Evolutionary conservation across 306 rosid genomes (phyloP).

Genomic region (Dalbergia cochinchinensis): DNA sequence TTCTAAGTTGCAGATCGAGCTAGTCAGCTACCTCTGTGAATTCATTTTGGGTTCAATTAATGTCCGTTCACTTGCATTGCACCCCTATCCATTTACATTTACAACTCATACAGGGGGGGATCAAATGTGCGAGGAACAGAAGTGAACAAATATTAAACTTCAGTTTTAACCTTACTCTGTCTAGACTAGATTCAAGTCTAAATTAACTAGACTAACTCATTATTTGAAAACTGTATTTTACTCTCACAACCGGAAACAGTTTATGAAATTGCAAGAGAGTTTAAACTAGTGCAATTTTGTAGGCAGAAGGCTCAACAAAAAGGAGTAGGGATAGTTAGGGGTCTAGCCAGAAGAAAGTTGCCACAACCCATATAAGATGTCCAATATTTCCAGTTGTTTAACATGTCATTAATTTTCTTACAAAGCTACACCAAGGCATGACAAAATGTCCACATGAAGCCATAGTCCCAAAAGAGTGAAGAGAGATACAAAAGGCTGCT

Average conservation of each 20-base stretch:
- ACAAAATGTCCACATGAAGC: conserved; percentile 49
- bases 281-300: too few species aligned
- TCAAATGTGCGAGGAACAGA: not conserved
- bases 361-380: conserved; percentile 33
- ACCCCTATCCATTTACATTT: not conserved
- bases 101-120: not conserved
- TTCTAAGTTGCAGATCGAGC: not conserved
- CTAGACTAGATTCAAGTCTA: not conserved
- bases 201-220: not conserved
- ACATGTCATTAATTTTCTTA: conserved; percentile 50
- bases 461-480: conserved; percentile 40
- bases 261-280: not conserved
- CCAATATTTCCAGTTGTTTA: conserved; percentile 46
- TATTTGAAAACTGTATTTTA: not conserved
- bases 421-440: conserved; percentile 44
- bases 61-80: not conserved
- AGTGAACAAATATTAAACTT: not conserved
- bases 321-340: not conserved
- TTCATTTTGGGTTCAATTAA: not conserved
- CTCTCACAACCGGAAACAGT: not conserved
- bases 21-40: not conserved
- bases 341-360: conserved; percentile 4
- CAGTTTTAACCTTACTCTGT: not conserved
- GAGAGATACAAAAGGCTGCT: conserved; percentile 13
- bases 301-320: too few species aligned